Conservation (phyloP, 805 yeast genomes). For the Grigorovia jiainica region DNA sequence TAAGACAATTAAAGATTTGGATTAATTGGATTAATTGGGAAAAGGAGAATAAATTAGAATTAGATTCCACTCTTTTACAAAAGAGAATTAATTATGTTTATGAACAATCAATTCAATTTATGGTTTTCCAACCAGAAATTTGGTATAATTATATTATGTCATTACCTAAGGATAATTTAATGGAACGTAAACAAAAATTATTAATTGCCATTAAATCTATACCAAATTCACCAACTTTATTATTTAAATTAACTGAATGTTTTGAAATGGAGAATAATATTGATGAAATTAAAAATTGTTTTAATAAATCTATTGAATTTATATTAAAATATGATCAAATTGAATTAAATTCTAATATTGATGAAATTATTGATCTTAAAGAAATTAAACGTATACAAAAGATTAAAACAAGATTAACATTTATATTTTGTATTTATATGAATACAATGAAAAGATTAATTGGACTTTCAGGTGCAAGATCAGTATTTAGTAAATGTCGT, state of each 20-base stretch:
- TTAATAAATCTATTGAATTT: conserved; percentile 40
- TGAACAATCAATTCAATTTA: conserved; percentile 46
- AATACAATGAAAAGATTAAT: conserved; percentile 55
- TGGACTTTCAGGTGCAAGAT: conserved; percentile 66
- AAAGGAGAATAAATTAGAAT: conserved; percentile 53
- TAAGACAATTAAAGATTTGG: conserved; percentile 47
- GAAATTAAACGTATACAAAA: conserved; percentile 4
- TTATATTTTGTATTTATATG: conserved; percentile 62
- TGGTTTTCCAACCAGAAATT: conserved; percentile 28
- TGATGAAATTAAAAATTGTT: conserved; percentile 41
- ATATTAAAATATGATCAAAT: conserved; percentile 33
- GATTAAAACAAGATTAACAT: conserved; percentile 36
- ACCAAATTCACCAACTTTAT: conserved; percentile 59
- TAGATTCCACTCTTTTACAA: conserved; percentile 40
- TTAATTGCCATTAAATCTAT: conserved; percentile 50
- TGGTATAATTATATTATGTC: conserved; percentile 33
- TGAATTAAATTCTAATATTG: conserved; percentile 9
- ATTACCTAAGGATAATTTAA: conserved; percentile 11
- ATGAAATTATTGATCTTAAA: conserved; percentile 1
- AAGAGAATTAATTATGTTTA: conserved; percentile 63
- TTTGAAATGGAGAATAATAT: conserved; percentile 50
- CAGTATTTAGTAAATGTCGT: conserved; percentile 60
- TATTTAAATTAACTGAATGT: conserved; percentile 58
- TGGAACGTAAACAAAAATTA: conserved; percentile 30
- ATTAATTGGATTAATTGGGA: conserved; percentile 75